Evolutionary conservation across 768 basidiomycete species (phyloP), one percentile per base, ranked within the genome.

Genomic region (Holtermanniella nyarrowii): DNA sequence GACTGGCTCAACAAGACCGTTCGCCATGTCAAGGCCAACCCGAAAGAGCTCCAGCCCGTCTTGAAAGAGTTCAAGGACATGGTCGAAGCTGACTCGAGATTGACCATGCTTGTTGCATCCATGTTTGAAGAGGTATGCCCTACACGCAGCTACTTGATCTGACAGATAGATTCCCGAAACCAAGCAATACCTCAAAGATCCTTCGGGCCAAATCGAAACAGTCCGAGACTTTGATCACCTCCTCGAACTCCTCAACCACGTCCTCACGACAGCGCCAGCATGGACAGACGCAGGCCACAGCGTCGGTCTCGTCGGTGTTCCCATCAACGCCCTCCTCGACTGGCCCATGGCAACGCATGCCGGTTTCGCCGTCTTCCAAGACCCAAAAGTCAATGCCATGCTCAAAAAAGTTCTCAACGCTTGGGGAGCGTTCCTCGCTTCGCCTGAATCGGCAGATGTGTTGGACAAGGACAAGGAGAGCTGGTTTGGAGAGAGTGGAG

Each of bases 361-460:
- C 11, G 72, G 72, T 1, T 73, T 67, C 46, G 51, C 58, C 12
- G 68, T 65, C 3, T 73, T 80, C 68, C 67, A 69, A 24, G 72
- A 75, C 49, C 68, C 72, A 2, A 66, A 68, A 45, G 74, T 82
- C 48, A 82, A 82, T 50, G 58, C 42, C 0, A 60, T 71, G 45
- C 63, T 81, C 56, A 76, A 78, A 56, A 74, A 74, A 31, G 63
- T 82, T 48, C 74, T 82, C 54, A 67, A 77, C 42, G 71, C 68
- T 21, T 83, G 81, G 79, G 70, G 72, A 10, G 56, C 49, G 10
- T 81, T 71, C 71, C 76, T 82, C 44, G 59, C 61, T 5, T 76
- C 77, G 1, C 64, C 71, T 2, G 73, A 62, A 3, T 81, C 80
- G 0, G 60, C 71, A 41, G 46, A 63, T 14, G 78, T 78, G 18